These are phyloP conservation scores for Cocos nucifera DNA, from an alignment of 176 grass and related monocot species.

Conservation along the genomic window DNA sequence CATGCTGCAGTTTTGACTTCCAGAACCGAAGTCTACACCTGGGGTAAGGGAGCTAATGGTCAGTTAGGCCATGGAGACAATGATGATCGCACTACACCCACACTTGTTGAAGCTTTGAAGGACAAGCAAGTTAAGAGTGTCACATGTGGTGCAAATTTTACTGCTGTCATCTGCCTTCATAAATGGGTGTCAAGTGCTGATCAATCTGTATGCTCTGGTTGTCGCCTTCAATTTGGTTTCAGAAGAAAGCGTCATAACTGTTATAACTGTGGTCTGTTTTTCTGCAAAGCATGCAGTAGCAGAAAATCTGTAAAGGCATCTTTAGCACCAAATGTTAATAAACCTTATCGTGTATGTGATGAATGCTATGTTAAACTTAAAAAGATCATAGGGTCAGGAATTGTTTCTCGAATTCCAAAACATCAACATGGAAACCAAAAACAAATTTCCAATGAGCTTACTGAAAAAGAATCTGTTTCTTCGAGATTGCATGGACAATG, in stretches of 20 bases:
- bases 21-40: constrained; percentile 64
- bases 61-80: constrained; percentile 55
- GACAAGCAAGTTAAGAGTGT: constrained; percentile 74
- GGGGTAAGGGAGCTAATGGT: constrained; percentile 65
- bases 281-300: constrained; percentile 62
- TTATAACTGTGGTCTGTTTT: constrained; percentile 68
- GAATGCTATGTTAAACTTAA: constrained; percentile 57
- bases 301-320: constrained; percentile 51
- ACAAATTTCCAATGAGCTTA: constrained; percentile 28
- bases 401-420: constrained; percentile 22
- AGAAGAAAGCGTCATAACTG: constrained; percentile 74
- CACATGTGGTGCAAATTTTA: constrained; percentile 53
- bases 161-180: constrained; percentile 47
- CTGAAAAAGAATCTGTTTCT: constrained; percentile 25
- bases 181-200: constrained; percentile 48
- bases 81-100: constrained; percentile 37
- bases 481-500: constrained; percentile 24
- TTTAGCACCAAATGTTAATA: constrained; percentile 52
- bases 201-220: constrained; percentile 53
- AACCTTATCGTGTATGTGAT: constrained; percentile 63
- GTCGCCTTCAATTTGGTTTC: constrained; percentile 52
- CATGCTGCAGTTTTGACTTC: constrained; percentile 63
- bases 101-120: constrained; percentile 58
- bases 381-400: constrained; percentile 5
- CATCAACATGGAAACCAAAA: constrained; percentile 23